A percentile compares a stretch with the other conserved stretches of the same genome.
Evolutionary conservation across 2,329 filamentous ascomycete genomes (phyloP).

Genomic region (Xylariaceae sp.): DNA sequence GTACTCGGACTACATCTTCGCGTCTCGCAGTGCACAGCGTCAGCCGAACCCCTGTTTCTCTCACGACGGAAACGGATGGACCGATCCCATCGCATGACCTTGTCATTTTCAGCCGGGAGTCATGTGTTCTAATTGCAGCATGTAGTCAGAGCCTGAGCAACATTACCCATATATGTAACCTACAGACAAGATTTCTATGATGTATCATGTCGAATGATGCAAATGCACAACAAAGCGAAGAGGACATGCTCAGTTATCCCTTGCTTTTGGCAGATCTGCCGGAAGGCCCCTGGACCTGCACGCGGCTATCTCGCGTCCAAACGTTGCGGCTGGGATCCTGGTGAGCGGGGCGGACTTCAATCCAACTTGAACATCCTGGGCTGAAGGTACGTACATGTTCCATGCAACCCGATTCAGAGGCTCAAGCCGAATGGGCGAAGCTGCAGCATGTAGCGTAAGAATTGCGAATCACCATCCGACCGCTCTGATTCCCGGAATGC

Average conservation of each 20-base stretch:
- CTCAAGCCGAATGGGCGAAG: constrained; percentile 16
- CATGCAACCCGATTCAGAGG: constrained; percentile 12
- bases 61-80: no score
- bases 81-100: no score
- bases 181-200: no score
- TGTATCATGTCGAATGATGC: no score
- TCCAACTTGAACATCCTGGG: not conserved
- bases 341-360: constrained; percentile 6
- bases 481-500: not conserved
- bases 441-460: constrained; percentile 12
- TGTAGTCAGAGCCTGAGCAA: no score
- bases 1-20: no score
- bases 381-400: constrained; percentile 15
- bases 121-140: no score
- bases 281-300: constrained; percentile 10
- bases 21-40: no score
- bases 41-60: no score
- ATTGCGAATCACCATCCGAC: constrained; percentile 6
- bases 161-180: no score
- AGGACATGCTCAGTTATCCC: not conserved
- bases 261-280: constrained; percentile 7
- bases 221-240: no score
- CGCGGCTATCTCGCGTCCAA: constrained; percentile 23
- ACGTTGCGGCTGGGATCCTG: constrained; percentile 14
- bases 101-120: no score